Conservation (phyloP, 148 eudicot genomes). For the Vaccinium vitisidaea region DNA sequence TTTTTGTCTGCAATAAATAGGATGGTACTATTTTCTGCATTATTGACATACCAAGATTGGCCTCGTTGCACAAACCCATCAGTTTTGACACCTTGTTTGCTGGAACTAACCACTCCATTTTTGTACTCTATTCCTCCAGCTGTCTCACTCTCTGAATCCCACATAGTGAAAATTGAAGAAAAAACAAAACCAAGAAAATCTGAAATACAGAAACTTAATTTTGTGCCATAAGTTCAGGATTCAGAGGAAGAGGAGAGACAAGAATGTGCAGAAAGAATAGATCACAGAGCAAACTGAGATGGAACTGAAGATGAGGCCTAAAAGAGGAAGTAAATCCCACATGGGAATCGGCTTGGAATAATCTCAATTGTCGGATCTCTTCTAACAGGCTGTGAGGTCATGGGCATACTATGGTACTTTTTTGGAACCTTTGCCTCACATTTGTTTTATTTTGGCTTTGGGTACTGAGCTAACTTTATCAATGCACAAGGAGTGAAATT, state of each 20-base stretch:
- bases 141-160: conserved; percentile 87
- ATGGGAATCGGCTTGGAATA: conserved; percentile 59
- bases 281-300: conserved; percentile 7
- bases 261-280: conserved; percentile 11
- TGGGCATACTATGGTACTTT: conserved; percentile 29
- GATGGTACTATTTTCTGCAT: neutral
- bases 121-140: conserved; percentile 60
- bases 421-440: conserved; percentile 23
- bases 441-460: conserved; percentile 7
- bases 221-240: neutral
- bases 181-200: neutral
- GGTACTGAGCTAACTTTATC: neutral
- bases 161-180: conserved; percentile 37
- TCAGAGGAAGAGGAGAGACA: conserved; percentile 8
- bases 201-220: neutral
- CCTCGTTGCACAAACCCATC: conserved; percentile 95
- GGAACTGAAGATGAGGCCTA: conserved; percentile 14
- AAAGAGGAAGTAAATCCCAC: conserved; percentile 33
- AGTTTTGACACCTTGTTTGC: conserved; percentile 69
- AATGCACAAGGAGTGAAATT: neutral
- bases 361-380: conserved; percentile 39
- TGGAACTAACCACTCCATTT: conserved; percentile 53
- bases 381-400: conserved; percentile 41
- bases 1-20: too few relatives aligned
- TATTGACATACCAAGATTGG: conserved; percentile 70